Conservation (phyloP, 768 basidiomycete species). For the Pholiota microspora region DNA sequence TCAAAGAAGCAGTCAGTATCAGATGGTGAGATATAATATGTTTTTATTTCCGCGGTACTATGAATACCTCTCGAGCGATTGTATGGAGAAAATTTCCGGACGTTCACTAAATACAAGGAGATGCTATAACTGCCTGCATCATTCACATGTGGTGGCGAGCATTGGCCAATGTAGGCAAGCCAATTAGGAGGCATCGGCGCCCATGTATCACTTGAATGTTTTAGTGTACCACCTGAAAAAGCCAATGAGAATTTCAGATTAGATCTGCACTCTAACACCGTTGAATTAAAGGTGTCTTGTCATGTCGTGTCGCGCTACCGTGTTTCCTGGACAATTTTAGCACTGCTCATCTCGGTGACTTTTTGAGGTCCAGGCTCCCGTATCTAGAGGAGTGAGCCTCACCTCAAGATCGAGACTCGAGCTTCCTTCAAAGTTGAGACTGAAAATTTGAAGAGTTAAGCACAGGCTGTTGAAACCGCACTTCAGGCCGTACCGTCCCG, state of each 20-base stretch:
- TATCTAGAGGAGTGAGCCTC: not conserved
- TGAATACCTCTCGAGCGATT: not conserved
- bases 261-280: not conserved
- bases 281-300: not conserved
- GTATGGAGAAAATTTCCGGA: not conserved
- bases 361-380: not conserved
- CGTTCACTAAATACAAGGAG: too few species aligned
- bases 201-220: not conserved
- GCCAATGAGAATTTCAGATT: not conserved
- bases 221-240: not conserved
- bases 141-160: not conserved
- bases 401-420: not conserved
- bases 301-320: not conserved
- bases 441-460: not conserved
- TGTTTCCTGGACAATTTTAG: not conserved
- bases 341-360: not conserved
- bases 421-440: too few species aligned
- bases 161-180: not conserved
- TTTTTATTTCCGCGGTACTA: not conserved
- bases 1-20: not conserved
- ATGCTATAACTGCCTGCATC: not conserved
- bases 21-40: not conserved
- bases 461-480: not conserved
- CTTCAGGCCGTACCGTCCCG: not conserved
- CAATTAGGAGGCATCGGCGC: not conserved